phyloP scores from a whole-genome alignment of 139 green algal species.

The Pseudopediastrum boryanum region DNA sequence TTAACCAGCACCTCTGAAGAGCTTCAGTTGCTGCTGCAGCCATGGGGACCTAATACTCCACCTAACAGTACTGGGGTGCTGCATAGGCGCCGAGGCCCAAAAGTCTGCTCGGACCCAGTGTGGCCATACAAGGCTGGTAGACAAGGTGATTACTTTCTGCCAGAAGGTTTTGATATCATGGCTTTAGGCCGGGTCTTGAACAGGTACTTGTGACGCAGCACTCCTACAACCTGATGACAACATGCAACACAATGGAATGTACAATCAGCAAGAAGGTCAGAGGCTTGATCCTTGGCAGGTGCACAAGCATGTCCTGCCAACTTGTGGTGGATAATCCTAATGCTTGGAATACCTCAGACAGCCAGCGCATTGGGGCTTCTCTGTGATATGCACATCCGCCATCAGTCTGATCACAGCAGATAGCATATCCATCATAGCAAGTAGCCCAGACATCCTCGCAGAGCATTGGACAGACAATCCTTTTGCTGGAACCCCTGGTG shows the following conservation, averaged over 20 bases:
- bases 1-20: too few relatives aligned
- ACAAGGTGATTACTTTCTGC: constrained; percentile 7
- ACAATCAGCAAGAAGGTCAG: not conserved
- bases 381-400: not conserved
- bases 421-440: too few relatives aligned
- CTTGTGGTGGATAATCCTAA: not conserved
- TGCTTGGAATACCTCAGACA: not conserved
- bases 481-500: too few relatives aligned
- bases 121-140: too few relatives aligned
- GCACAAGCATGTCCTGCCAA: not conserved
- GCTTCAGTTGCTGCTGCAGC: too few relatives aligned
- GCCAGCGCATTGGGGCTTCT: not conserved
- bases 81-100: too few relatives aligned
- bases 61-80: too few relatives aligned
- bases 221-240: constrained; percentile 65
- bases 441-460: too few relatives aligned
- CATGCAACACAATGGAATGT: not conserved
- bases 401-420: too few relatives aligned
- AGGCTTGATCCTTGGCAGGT: not conserved
- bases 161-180: constrained; percentile 74
- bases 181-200: constrained; percentile 83
- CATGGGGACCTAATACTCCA: too few relatives aligned
- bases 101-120: too few relatives aligned
- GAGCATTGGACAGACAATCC: too few relatives aligned
- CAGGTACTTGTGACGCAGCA: constrained; percentile 79